Base-by-base conservation (phyloP, 345 rosid species). In the Excoecaria agallocha region DNA sequence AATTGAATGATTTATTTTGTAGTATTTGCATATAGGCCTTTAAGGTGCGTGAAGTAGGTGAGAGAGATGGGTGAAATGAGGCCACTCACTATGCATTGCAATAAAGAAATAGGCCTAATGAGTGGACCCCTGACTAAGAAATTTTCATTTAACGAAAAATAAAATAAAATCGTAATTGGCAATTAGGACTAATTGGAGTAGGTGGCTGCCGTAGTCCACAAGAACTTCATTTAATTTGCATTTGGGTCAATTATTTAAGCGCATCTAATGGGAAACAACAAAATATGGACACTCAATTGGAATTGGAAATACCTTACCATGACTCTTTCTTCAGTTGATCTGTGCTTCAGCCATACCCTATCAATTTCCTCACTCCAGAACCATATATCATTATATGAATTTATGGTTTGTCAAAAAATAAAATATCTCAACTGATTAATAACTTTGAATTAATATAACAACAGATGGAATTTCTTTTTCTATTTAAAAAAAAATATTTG, bases 131-230 rank as follows among this genome's bases (percentile, higher is more conserved):
- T 11, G 48, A 35, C 20, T 1, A 15, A 6, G 48, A 57, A 56
- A n/a, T 74, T 65, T 0, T 19, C 12, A 15, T 69, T 69, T 8
- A 19, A 51, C 4, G n/a, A n/a, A n/a, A 3, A 3, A 7, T 2
- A 68, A 24, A 25, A 22, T 3, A 49, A 17, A 67, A 67, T 51
- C 3, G 60, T 66, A 54, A 39, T 65, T 22, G 22, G 50, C 45
- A 41, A 41, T 60, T 24, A 6, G 25, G 62, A 17, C 25, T 10
- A 46, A 57, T 19, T 30, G 58, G 22, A 49, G 66, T 67, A 48
- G 77, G 72, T 46, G 50, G 71, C 65, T 45, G 52, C 8, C 25
- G 66, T 56, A 22, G 43, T 24, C n/a, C 71, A 30, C 49, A 19
- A 24, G 8, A 17, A 66, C 6, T 64, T 16, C 51, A 39, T 64